Percentiles rank a stretch among this genome's conserved stretches.
Evolutionary conservation across 2,329 filamentous ascomycete species (phyloP).

Genomic region (Microdochium bolleyi): DNA sequence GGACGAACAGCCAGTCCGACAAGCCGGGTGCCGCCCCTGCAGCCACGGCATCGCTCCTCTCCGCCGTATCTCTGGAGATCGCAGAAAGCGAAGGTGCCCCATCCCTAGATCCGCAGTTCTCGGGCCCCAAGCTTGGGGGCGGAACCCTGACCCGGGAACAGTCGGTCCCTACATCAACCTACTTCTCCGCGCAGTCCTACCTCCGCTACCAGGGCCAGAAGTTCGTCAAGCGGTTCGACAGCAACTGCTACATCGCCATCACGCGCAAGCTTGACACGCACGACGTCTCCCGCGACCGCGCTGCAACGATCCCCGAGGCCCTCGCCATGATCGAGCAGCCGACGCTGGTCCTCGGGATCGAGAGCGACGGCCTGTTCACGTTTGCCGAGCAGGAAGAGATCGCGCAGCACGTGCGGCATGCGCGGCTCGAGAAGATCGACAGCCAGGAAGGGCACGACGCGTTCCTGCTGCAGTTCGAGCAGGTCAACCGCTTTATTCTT

Average conservation of each 20-base stretch:
- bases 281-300: slow-evolving; percentile 76
- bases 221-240: slow-evolving; percentile 94
- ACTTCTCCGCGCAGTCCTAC: slow-evolving; percentile 97
- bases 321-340: slow-evolving; percentile 81
- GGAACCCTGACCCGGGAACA: slow-evolving; percentile 26
- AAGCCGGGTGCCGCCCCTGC: slow-evolving; percentile 11
- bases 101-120: slow-evolving; percentile 59
- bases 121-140: slow-evolving; percentile 49
- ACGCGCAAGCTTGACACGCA: slow-evolving; percentile 97
- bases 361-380: slow-evolving; percentile 92
- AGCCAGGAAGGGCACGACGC: slow-evolving; percentile 94
- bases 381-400: slow-evolving; percentile 95
- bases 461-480: slow-evolving; percentile 92
- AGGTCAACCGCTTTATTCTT: slow-evolving; percentile 84
- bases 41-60: slow-evolving; percentile 9
- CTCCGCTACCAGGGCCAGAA: slow-evolving; percentile 93
- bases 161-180: slow-evolving; percentile 55
- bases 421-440: slow-evolving; percentile 77
- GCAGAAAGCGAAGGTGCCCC: background rate
- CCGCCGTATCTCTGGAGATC: background rate
- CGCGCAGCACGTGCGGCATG: slow-evolving; percentile 70
- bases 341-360: slow-evolving; percentile 84
- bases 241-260: slow-evolving; percentile 98
- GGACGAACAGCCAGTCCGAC: slow-evolving; percentile 30
- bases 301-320: slow-evolving; percentile 62